phyloP scores from a whole-genome alignment of 495 filamentous ascomycete genomes.

The Cairneyella variabilis region DNA sequence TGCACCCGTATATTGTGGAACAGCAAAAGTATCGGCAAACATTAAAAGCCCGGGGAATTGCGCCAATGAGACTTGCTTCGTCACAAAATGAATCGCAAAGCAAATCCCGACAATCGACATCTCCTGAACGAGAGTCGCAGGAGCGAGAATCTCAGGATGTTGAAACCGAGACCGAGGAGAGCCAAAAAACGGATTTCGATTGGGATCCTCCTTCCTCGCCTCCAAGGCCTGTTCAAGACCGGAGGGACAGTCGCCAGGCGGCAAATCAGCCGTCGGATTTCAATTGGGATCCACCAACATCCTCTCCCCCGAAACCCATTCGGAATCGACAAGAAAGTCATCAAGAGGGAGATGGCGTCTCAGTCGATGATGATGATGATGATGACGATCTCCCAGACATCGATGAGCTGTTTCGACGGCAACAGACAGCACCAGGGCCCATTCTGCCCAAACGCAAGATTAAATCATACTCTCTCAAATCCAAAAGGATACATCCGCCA shows the following conservation, averaged over 20 bases:
- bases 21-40: conserved; percentile 58
- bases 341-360: conserved; percentile 18
- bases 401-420: conserved; percentile 23
- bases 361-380: conserved; percentile 14
- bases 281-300: not conserved
- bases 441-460: conserved; percentile 21
- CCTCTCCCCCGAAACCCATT: not conserved
- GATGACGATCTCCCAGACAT: conserved; percentile 38
- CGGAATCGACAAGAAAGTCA: conserved; percentile 10
- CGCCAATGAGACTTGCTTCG: conserved; percentile 51
- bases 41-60: conserved; percentile 59
- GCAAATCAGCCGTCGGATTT: no score
- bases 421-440: conserved; percentile 5
- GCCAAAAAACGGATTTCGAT: conserved; percentile 18
- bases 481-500: conserved; percentile 1
- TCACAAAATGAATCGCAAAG: conserved; percentile 28
- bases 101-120: conserved; percentile 11
- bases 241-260: no score
- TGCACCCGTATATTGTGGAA: conserved; percentile 70
- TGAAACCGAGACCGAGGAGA: conserved; percentile 24
- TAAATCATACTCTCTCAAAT: conserved; percentile 19
- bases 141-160: conserved; percentile 17
- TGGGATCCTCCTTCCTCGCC: conserved; percentile 4
- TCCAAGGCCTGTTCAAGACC: not conserved
- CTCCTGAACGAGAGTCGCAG: conserved; percentile 21